These are phyloP conservation scores for Oryza rufipogon DNA, from an alignment of 176 grass and related monocot genomes.

Conservation along the genomic window DNA sequence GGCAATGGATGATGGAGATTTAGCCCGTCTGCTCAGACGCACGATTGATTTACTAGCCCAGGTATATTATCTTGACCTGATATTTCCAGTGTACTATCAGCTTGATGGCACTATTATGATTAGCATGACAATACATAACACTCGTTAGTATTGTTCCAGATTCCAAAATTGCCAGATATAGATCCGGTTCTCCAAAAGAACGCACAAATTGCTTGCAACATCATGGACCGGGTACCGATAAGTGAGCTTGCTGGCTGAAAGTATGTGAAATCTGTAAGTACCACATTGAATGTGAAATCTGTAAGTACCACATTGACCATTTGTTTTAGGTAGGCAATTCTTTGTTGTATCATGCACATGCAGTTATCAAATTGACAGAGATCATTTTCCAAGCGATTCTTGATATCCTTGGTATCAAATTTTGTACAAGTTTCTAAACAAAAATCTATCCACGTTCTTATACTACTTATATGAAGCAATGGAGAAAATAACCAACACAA, in stretches of 20 bases:
- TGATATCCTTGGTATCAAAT: constrained; percentile 17
- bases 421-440: constrained; percentile 30
- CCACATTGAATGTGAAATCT: constrained; percentile 30
- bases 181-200: constrained; percentile 79
- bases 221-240: constrained; percentile 87
- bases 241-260: constrained; percentile 85
- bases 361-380: background rate
- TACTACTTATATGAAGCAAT: constrained; percentile 28
- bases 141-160: constrained; percentile 50
- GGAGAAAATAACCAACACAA: constrained; percentile 38
- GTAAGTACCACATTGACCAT: constrained; percentile 43
- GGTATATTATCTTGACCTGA: constrained; percentile 42
- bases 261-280: constrained; percentile 39
- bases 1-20: constrained; percentile 96
- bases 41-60: constrained; percentile 94
- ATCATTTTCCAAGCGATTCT: constrained; percentile 11
- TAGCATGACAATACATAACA: constrained; percentile 28
- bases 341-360: constrained; percentile 41
- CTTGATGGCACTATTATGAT: background rate
- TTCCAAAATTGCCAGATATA: constrained; percentile 98
- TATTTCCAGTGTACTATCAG: constrained; percentile 5
- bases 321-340: constrained; percentile 49
- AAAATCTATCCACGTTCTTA: background rate
- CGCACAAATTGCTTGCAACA: constrained; percentile 68
- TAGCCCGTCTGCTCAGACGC: constrained; percentile 84